Evolutionary conservation across 1,284 basidiomycete genomes (phyloP), one percentile per base, ranked within the genome.

Genomic region (Ceratobasidium sp.): DNA sequence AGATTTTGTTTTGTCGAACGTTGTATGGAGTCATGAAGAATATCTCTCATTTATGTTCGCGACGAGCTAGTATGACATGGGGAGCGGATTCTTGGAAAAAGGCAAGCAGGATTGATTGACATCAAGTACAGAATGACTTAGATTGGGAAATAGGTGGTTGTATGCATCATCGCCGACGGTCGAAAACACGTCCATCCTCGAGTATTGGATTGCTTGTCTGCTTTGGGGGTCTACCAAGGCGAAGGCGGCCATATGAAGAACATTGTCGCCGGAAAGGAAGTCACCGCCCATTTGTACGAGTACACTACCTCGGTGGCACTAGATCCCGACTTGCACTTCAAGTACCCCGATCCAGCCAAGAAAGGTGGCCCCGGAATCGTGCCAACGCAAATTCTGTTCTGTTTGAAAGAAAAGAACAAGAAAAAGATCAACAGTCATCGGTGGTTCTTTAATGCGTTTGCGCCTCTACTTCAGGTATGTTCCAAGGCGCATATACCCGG

Each of bases 1-100:
- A 98, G 74, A 81, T 93, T 25, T 80, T 98, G 11, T 96, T 99
- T 77, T 94, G 93, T 76, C 83, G 96, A 53, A 99, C 97, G 1
- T 79, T 99, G 73, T 93, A 98, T 77, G 96, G 95, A 2, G 93
- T 99, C 13, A 98, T 98, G 95, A 83, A 80, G 74, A 81, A 81
- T 70, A 81, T 95, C 53, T 82, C 88, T 1, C 91, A 97, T 77
- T 82, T 98, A 6, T 98, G 96, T 77, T 90, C 91, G 9, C 85
- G 96, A 41, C 95, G 95, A 78, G 94, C 94, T 74, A 95, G 92
- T 11, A 87, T 93, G 70, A 96, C 93, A 0, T 99, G 96, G 97
- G 96, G 96, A 2, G 85, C 87, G 6, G 93, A 98, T 67, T 90
- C 93, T 0, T 99, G 96, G 96, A 93, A 98, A 77, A 98, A 97